Percentiles rank a stretch among this genome's conserved stretches.
phyloP scores from a whole-genome alignment of 257 asterid species.

The Thymus mandschuricus region DNA sequence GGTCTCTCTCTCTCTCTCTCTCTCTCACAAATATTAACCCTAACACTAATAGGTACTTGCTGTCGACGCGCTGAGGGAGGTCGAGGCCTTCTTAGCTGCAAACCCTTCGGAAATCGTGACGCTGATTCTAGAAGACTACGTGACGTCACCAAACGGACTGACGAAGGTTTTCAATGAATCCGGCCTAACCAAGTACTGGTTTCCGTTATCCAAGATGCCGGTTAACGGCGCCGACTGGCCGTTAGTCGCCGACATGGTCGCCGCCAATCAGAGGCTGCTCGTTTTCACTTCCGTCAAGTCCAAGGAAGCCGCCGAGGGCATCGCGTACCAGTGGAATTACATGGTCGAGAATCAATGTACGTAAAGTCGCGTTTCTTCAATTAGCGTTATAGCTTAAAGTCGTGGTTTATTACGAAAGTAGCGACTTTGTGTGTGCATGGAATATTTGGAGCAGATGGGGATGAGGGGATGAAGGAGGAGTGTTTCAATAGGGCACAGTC shows the following conservation, averaged over 20 bases:
- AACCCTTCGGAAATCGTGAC: constrained; percentile 90
- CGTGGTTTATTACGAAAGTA: neutral
- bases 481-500: constrained; percentile 78
- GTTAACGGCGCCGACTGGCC: constrained; percentile 78
- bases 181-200: constrained; percentile 75
- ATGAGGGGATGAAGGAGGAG: constrained; percentile 67
- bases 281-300: constrained; percentile 66
- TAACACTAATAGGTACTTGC: constrained; percentile 46
- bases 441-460: constrained; percentile 58
- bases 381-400: neutral
- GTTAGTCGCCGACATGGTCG: constrained; percentile 66
- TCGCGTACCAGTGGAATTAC: constrained; percentile 94
- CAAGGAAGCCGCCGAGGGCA: constrained; percentile 74
- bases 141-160: constrained; percentile 62
- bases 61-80: constrained; percentile 58
- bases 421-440: no score
- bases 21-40: neutral
- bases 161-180: constrained; percentile 68
- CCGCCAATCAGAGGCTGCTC: constrained; percentile 65
- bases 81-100: constrained; percentile 61
- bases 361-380: constrained; percentile 24
- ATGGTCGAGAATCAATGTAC: constrained; percentile 88
- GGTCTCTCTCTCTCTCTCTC: neutral
- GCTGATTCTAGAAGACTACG: constrained; percentile 83
- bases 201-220: constrained; percentile 81